Evolutionary conservation across 495 filamentous ascomycete genomes (phyloP), one percentile per base, ranked within the genome.

Genomic region (Trichoderma orchidacearum): DNA sequence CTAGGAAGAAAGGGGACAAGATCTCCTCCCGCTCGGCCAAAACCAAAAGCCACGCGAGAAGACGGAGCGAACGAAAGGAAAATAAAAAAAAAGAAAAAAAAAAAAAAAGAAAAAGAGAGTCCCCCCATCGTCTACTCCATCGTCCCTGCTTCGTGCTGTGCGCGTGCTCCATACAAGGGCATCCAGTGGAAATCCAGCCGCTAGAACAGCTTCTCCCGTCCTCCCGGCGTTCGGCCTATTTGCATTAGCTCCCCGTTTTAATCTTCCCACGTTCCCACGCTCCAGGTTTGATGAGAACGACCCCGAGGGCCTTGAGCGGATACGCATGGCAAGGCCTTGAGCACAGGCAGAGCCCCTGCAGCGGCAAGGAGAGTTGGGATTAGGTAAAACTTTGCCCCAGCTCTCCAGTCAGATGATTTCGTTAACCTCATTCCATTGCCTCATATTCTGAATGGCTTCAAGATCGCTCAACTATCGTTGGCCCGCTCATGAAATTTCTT

Each of bases 381-480:
- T 70, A 70, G 64, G 68, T 70, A 70, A 70, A 66, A 62, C 18
- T 30, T 68, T 64, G 56, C 56, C 41, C 41, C 41, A 23, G 41
- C 15, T 48, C 41, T 48, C 41, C 41, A 48, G 41, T 48, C 41
- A 48, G 41, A 48, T 48, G 41, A 48, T 48, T 48, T 48, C 41
- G 18, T 27, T 48, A 48, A 48, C 41, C 41, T 48, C 41, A 48
- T 48, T 48, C 41, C 41, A 48, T 48, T 48, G 41, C 41, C n/a
- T 48, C 41, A 48, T 48, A 48, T 48, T 23, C 41, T 48, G 18
- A 23, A 27, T 23, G 23, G 41, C 41, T 48, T 48, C 41, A 48
- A 48, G 21, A 48, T 48, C 41, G 41, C 41, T 9, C 12, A 8
- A 17, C 27, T 48, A 27, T 23, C 15, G 41, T 48, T 48, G 41